Percentiles rank a stretch among this genome's conserved stretches.
phyloP scores from a whole-genome alignment of 148 eudicot species.

The Rhododendron vialii region DNA sequence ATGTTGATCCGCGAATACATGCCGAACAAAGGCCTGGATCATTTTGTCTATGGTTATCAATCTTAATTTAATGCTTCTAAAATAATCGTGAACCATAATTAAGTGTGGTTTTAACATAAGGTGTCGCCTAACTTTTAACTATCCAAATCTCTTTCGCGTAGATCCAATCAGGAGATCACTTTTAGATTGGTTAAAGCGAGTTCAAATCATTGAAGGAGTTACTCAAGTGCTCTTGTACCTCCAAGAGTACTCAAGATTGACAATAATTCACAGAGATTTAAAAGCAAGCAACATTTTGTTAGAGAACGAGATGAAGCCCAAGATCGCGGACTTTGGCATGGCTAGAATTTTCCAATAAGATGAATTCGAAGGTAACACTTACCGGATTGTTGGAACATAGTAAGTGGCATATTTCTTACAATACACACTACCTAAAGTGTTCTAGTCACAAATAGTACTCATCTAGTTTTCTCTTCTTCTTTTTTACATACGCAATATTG shows the following conservation, averaged over 20 bases:
- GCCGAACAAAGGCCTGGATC: constrained; percentile 17
- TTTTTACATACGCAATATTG: neutral
- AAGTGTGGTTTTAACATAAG: neutral
- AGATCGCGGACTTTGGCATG: neutral
- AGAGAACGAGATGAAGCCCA: neutral
- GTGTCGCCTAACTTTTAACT: neutral
- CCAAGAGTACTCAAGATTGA: too few species aligned
- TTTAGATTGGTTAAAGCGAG: too few species aligned
- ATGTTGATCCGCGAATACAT: constrained; percentile 2
- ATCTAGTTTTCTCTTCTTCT: too few species aligned
- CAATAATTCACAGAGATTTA: too few species aligned
- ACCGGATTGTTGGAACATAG: neutral
- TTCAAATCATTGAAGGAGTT: too few species aligned
- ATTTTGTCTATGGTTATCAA: constrained; percentile 27
- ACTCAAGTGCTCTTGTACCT: too few species aligned
- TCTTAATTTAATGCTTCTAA: neutral
- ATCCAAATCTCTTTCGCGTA: neutral
- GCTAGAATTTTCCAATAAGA: neutral
- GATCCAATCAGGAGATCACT: too few species aligned
- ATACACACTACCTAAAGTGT: too few species aligned
- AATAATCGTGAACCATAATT: neutral
- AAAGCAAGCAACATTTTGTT: neutral
- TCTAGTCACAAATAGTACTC: neutral
- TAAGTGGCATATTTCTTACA: neutral
- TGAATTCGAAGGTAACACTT: neutral